Conservation (phyloP, 2,329 filamentous ascomycete genomes). For the Teratosphaeria zuluensis region DNA sequence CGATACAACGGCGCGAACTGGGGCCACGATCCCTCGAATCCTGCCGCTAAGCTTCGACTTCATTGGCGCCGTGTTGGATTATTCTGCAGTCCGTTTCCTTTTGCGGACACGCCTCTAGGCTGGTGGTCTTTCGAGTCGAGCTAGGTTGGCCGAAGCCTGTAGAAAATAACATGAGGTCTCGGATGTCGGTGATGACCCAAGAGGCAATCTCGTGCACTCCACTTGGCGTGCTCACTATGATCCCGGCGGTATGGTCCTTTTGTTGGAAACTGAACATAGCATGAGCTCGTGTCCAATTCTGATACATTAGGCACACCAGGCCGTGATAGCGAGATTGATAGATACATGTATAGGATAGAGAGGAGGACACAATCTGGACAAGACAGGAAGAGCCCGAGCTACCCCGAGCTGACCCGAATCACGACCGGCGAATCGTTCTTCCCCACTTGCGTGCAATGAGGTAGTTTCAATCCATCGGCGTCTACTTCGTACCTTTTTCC, state of each 20-base stretch:
- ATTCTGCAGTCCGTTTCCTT: neutral
- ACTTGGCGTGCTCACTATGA: neutral
- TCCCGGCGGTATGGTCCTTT: neutral
- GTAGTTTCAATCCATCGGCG: too few species aligned
- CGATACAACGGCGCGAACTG: neutral
- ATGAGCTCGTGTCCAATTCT: neutral
- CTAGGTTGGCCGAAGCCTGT: neutral
- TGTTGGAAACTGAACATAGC: neutral
- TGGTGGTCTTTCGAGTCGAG: neutral
- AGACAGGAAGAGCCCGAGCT: neutral
- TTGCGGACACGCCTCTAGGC: neutral
- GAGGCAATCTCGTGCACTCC: neutral
- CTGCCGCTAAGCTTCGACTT: neutral
- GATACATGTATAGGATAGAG: too few species aligned
- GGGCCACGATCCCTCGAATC: neutral
- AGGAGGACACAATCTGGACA: neutral
- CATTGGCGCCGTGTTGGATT: neutral
- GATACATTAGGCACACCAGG: too few species aligned
- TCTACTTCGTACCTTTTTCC: neutral
- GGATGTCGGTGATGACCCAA: neutral
- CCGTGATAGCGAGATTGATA: too few species aligned
- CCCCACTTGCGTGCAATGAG: neutral
- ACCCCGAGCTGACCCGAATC: neutral
- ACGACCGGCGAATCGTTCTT: neutral
- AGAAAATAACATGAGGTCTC: neutral